Conservation (phyloP, 768 basidiomycete species). For the Paxillus involutus region DNA sequence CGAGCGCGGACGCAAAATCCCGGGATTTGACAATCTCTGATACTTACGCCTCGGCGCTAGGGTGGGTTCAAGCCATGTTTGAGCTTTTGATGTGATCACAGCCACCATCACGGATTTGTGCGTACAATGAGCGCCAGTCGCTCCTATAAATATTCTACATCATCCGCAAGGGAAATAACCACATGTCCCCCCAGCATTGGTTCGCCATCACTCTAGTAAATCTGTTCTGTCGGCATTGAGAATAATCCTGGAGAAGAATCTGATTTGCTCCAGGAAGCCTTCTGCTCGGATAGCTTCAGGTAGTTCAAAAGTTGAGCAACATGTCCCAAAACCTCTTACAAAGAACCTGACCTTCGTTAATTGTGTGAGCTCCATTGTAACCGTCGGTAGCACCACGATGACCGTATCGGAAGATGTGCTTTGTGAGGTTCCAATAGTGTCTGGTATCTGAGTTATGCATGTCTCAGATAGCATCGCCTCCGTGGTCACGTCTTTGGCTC, state of each 20-base stretch:
- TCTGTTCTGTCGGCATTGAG: constrained; percentile 32
- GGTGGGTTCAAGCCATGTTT: background rate
- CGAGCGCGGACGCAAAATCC: constrained; percentile 10
- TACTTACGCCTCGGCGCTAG: background rate
- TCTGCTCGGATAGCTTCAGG: constrained; percentile 27
- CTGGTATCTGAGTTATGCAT: constrained; percentile 37
- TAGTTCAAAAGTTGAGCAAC: constrained; percentile 9
- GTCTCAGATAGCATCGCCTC: constrained; percentile 20
- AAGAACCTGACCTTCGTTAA: constrained; percentile 24
- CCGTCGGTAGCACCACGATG: constrained; percentile 29
- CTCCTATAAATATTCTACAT: no score
- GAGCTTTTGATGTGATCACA: background rate
- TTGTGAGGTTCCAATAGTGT: constrained; percentile 45
- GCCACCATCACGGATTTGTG: background rate
- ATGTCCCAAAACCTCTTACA: background rate
- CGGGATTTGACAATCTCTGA: constrained; percentile 11
- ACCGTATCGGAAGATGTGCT: constrained; percentile 47
- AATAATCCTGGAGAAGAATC: constrained; percentile 32
- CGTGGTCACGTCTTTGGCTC: constrained; percentile 13
- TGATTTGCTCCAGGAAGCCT: constrained; percentile 30
- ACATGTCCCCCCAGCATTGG: background rate
- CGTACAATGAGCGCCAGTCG: background rate
- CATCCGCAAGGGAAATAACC: background rate
- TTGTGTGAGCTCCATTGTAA: constrained; percentile 36
- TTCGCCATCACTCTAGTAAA: constrained; percentile 14